Base-by-base conservation (phyloP, 495 filamentous ascomycete species). In the Daldinia concentrica region DNA sequence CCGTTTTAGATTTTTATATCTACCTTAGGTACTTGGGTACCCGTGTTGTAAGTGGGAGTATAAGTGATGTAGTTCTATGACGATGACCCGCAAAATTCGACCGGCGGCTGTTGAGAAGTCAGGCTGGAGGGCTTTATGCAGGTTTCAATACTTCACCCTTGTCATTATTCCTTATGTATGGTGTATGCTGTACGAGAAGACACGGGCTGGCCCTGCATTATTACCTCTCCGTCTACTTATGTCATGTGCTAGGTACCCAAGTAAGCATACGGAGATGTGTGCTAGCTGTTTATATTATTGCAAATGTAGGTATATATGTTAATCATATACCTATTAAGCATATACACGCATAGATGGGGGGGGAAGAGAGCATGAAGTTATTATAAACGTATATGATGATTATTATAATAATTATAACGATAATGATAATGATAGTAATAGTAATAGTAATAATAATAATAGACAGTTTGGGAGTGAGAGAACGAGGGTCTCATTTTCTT, bases 11-110 rank as follows among this genome's bases (percentile, higher is more conserved):
- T 3, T 34, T 48, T 48, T 66, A 58, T 54, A 62, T 58, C 34
- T 41, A 5, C 34, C 34, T 34, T 34, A 45, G n/a, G 41, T 45
- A 48, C 12, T 37, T 51, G 34, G n/a, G 15, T 15, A 34, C 9
- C 9, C 30, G 11, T 34, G 30, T 14, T 36, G 12, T 36, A 36
- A 36, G 34, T 36, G 34, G 34, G 34, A 36, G 14, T 36, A 36
- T 36, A 36, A 54, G 32, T 34, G 11, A 30, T 57, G 36, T 3
- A 27, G 30, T 22, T 8, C 37, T 68, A 58, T 50, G 65, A 57
- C 15, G 6, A 39, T 43, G 12, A 24, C 41, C 19, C 29, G 43
- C 58, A 36, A 19, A 55, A 19, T 57, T 67, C 39, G 26, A 17
- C 9, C 26, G n/a, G 45, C n/a, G 37, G 66, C 17, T 43, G n/a